Conservation (phyloP, 441 rosid genomes). For the Francoa sonchifolia region DNA sequence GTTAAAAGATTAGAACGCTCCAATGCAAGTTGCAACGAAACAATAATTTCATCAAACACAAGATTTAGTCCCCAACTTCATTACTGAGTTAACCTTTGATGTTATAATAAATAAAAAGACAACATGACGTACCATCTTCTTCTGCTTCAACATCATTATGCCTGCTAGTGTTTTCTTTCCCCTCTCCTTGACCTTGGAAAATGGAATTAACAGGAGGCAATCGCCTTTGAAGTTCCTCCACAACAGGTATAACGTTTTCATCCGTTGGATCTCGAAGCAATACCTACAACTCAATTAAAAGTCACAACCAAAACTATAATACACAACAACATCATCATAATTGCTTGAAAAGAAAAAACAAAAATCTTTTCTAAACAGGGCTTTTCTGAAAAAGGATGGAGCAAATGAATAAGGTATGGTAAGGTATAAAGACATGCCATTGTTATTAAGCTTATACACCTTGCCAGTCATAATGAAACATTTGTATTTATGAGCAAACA, state of each 20-base stretch:
- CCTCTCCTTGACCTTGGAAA: conserved; percentile 34
- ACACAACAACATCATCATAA: neutral
- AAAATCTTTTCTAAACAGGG: no score
- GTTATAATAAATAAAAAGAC: neutral
- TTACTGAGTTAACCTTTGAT: neutral
- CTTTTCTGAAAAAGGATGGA: no score
- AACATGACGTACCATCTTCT: conserved; percentile 56
- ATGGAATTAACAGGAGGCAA: conserved; percentile 31
- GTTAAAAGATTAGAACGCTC: neutral
- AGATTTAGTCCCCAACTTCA: no score
- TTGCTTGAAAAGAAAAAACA: no score
- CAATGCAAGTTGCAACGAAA: no score
- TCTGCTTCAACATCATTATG: conserved; percentile 67
- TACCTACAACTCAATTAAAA: conserved; percentile 32
- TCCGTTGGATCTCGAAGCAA: conserved; percentile 74
- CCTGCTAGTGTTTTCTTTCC: conserved; percentile 31
- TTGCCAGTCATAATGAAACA: no score
- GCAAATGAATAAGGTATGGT: no score
- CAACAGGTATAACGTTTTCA: conserved; percentile 73
- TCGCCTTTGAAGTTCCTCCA: conserved; percentile 83
- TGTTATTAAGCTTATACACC: no score
- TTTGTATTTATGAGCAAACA: no score
- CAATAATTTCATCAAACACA: no score
- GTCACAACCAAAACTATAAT: neutral
- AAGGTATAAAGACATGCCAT: no score